These are phyloP conservation scores for Meyerozyma smithsonii DNA, from an alignment of 1,139 yeast genomes.

Conservation along the genomic window DNA sequence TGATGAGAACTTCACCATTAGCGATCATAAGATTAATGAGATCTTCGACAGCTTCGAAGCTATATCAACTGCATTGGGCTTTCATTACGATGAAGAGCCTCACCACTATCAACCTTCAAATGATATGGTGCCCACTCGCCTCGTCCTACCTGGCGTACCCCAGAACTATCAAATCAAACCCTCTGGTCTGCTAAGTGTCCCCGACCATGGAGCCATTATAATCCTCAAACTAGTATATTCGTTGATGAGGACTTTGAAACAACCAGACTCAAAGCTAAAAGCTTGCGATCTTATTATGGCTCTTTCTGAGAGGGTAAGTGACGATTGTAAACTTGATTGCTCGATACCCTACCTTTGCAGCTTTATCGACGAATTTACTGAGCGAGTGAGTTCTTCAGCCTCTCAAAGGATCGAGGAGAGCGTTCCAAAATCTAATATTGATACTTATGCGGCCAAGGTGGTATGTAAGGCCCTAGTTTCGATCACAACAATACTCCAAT, in stretches of 20 bases:
- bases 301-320: slow-evolving; percentile 70
- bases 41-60: slow-evolving; percentile 54
- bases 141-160: slow-evolving; percentile 50
- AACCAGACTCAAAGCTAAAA: slow-evolving; percentile 57
- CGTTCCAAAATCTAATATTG: background rate
- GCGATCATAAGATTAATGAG: slow-evolving; percentile 58
- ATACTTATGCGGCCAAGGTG: slow-evolving; percentile 36
- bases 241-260: slow-evolving; percentile 57
- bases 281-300: slow-evolving; percentile 77
- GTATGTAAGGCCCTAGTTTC: slow-evolving; percentile 56
- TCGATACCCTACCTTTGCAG: slow-evolving; percentile 72
- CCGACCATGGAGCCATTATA: slow-evolving; percentile 54
- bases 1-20: slow-evolving; percentile 25
- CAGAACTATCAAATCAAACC: slow-evolving; percentile 38
- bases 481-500: slow-evolving; percentile 55
- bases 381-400: slow-evolving; percentile 8
- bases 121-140: slow-evolving; percentile 31
- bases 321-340: slow-evolving; percentile 81
- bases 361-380: slow-evolving; percentile 34
- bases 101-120: slow-evolving; percentile 3
- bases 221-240: slow-evolving; percentile 62
- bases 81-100: slow-evolving; percentile 24
- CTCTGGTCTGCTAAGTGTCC: slow-evolving; percentile 16
- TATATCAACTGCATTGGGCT: slow-evolving; percentile 45
- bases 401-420: slow-evolving; percentile 2